Conservation (phyloP, 2,329 filamentous ascomycete species). For the Thelonectria olida region DNA sequence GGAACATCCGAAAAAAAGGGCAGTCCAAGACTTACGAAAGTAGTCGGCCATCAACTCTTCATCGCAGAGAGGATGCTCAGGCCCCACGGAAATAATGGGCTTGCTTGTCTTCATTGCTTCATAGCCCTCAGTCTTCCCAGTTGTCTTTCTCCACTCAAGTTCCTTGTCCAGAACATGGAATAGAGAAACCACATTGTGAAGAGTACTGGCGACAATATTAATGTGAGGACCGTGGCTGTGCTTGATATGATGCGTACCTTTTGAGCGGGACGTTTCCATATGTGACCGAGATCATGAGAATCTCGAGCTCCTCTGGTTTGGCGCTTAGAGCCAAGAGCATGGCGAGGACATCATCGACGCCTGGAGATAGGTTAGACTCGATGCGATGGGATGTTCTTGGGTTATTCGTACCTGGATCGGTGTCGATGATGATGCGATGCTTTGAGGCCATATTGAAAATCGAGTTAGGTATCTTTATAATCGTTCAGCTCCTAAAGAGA, state of each 20-base stretch:
- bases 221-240: not conserved
- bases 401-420: slow-evolving; percentile 76
- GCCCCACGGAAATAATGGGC: slow-evolving; percentile 87
- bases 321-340: slow-evolving; percentile 87
- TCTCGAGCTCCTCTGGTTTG: slow-evolving; percentile 83
- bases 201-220: slow-evolving; percentile 64
- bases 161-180: slow-evolving; percentile 95
- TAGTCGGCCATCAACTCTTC: slow-evolving; percentile 83
- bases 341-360: slow-evolving; percentile 91
- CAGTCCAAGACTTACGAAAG: slow-evolving; percentile 74
- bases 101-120: slow-evolving; percentile 76
- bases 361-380: slow-evolving; percentile 45
- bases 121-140: slow-evolving; percentile 75
- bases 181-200: slow-evolving; percentile 87
- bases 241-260: slow-evolving; percentile 59
- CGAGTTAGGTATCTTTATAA: not conserved
- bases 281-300: slow-evolving; percentile 86
- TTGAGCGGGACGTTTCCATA: slow-evolving; percentile 93
- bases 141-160: slow-evolving; percentile 79
- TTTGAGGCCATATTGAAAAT: slow-evolving; percentile 66
- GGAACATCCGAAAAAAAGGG: not conserved
- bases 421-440: slow-evolving; percentile 91
- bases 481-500: not conserved
- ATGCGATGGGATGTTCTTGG: too few relatives aligned
- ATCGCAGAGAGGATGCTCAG: slow-evolving; percentile 85